Conservation (phyloP, 768 basidiomycete genomes). For the Trametes cinnabarina region DNA sequence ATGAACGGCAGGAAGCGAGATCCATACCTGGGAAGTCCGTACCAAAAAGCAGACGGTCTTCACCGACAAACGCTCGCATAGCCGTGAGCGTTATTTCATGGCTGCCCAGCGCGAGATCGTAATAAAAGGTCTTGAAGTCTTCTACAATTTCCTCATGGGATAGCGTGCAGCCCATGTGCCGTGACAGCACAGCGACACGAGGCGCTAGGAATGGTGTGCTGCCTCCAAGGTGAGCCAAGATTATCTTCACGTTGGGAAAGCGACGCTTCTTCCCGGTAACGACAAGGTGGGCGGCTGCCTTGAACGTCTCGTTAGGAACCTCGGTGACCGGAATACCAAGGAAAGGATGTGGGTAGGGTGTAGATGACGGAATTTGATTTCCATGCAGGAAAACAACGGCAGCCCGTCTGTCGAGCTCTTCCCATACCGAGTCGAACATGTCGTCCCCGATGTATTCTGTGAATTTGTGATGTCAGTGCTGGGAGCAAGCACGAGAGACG, state of each 20-base stretch:
- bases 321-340: slow-evolving; percentile 70
- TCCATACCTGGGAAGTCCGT: slow-evolving; percentile 72
- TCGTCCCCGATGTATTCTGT: slow-evolving; percentile 68
- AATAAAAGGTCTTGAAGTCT: slow-evolving; percentile 73
- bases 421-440: slow-evolving; percentile 64
- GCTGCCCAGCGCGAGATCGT: slow-evolving; percentile 67
- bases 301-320: slow-evolving; percentile 81
- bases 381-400: slow-evolving; percentile 75
- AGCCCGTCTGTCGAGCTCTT: slow-evolving; percentile 57
- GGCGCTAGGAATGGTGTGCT: slow-evolving; percentile 61
- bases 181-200: slow-evolving; percentile 65
- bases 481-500: background rate
- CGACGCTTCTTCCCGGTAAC: slow-evolving; percentile 67
- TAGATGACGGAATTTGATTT: slow-evolving; percentile 61
- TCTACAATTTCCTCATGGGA: slow-evolving; percentile 61
- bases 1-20: background rate
- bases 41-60: slow-evolving; percentile 62
- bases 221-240: slow-evolving; percentile 77
- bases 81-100: slow-evolving; percentile 50
- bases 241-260: slow-evolving; percentile 56
- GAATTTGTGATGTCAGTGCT: background rate
- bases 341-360: slow-evolving; percentile 58
- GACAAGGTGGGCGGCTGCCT: slow-evolving; percentile 76
- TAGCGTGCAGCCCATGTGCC: slow-evolving; percentile 68
- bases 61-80: slow-evolving; percentile 48